A percentile compares a stretch with the other conserved stretches of the same genome.
phyloP scores from a whole-genome alignment of 257 asterid species.

The Anisodus tanguticus region DNA sequence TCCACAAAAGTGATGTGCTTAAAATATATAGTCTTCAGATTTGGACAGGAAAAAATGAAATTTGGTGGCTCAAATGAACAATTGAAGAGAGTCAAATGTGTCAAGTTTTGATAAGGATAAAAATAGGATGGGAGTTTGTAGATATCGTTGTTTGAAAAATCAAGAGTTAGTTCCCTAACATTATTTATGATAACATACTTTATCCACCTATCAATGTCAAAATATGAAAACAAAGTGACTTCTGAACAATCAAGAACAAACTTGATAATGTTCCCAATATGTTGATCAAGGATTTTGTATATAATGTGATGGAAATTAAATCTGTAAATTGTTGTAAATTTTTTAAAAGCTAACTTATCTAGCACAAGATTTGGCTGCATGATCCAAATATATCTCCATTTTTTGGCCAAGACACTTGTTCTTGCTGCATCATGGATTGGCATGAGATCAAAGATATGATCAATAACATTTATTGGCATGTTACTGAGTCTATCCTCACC shows the following conservation, averaged over 20 bases:
- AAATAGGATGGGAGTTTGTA: background rate
- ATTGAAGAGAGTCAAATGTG: background rate
- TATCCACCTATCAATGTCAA: constrained; percentile 23
- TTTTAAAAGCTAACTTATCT: background rate
- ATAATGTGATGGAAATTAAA: no score
- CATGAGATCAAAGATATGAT: constrained; percentile 26
- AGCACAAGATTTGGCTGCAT: constrained; percentile 17
- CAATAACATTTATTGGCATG: constrained; percentile 33
- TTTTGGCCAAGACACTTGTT: constrained; percentile 33
- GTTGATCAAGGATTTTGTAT: background rate
- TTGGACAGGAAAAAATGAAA: background rate
- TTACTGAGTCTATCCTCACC: background rate
- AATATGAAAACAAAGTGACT: background rate
- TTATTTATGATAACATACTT: background rate
- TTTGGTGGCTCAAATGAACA: background rate
- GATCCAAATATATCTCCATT: constrained; percentile 39
- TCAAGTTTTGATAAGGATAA: background rate
- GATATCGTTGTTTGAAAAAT: background rate
- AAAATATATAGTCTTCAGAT: background rate
- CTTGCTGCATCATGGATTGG: constrained; percentile 40
- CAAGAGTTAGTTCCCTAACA: constrained; percentile 23
- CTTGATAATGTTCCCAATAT: constrained; percentile 11
- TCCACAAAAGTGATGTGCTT: background rate
- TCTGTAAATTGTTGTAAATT: background rate
- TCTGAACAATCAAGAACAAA: constrained; percentile 26